Evolutionary conservation across 2,329 filamentous ascomycete species (phyloP), one percentile per base, ranked within the genome.

Genomic region (Niveomyces coronatus): DNA sequence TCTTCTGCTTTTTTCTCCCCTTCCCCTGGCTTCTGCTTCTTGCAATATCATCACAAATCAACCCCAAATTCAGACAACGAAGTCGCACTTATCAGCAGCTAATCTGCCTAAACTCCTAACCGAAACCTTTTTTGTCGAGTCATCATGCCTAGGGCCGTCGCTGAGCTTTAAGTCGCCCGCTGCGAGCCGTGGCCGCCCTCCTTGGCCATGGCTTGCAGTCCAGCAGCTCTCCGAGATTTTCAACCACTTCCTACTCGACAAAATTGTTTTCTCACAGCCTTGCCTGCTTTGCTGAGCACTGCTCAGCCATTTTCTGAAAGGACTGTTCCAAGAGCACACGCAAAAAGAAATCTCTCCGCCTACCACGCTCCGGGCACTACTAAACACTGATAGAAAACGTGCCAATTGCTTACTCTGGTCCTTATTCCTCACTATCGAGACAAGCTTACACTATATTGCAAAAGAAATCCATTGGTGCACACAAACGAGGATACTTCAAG

Each of bases 81-180:
- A 42, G 40, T 42, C 40, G 31, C 27, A 24, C 40, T 42, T 22
- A 35, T 11, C 13, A 28, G 37, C 31, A 35, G 17, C 34, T 13
- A 18, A 26, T 10, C n/a, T 35, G 31, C 37, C 28, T 19, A 30
- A 13, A 23, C 30, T 22, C 22, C 34, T 48, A 44, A 53, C 47
- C 49, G 60, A 53, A 56, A 69, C 74, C 76, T n/a, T n/a, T 79
- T 81, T 79, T 70, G 79, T 83, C 80, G 78, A 82, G 69, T 70
- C 54, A 65, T 49, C 60, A 80, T 79, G 74, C 76, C 76, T 75
- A 76, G 71, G 79, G 78, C 80, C 71, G 69, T 82, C 80, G 80
- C 78, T 84, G 81, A 82, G 82, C 84, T 89, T 82, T 93, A 87
- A 88, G 85, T 75, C 66, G 37, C 74, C 78, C 79, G 80, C 82